Evolutionary conservation across 768 basidiomycete genomes (phyloP), one percentile per base, ranked within the genome.

Genomic region (Pisolithus orientalis): DNA sequence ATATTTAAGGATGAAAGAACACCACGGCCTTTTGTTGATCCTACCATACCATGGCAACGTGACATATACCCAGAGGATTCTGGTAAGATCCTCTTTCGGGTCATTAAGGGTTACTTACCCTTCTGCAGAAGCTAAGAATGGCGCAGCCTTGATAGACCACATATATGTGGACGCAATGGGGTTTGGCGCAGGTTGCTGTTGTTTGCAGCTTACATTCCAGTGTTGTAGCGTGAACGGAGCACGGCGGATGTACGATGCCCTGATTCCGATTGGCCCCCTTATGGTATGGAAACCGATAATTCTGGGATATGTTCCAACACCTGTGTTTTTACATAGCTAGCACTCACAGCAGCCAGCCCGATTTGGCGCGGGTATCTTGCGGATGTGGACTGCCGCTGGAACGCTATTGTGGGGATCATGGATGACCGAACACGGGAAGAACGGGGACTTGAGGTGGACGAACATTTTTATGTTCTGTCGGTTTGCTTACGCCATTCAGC

Each of bases 331-430:
- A 2, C 34, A 39, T 67, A 96, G 94, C 75, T 99, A 50, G 96
- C 96, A 3, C 71, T 98, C 63, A 92, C 90, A 1, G 96, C 94
- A 28, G 91, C 93, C 1, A 94, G 94, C 65, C 96, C 96, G 4
- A 78, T 90, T 13, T 99, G 90, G 83, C 80, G 96, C 54, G 96
- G 96, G 5, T 87, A 91, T 66, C 80, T 99, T 40, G 85, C 94
- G 40, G 94, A 99, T 65, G 94, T 98, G 6, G 96, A 99, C 72
- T 95, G 91, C 63, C 83, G 96, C 40, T 99, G 96, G 96, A 91
- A 97, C 62, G 96, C 98, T 8, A 96, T 99, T 57, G 88, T 96
- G 10, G 96, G 90, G 17, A 92, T 91, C 61, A 95, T 99, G 0
- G 96, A 99, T 62, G 95, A 98, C 70, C 83, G 96, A 47, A 98